Evolutionary conservation across 129 eudicot species (phyloP).

Genomic region (Sambucus nigra): DNA sequence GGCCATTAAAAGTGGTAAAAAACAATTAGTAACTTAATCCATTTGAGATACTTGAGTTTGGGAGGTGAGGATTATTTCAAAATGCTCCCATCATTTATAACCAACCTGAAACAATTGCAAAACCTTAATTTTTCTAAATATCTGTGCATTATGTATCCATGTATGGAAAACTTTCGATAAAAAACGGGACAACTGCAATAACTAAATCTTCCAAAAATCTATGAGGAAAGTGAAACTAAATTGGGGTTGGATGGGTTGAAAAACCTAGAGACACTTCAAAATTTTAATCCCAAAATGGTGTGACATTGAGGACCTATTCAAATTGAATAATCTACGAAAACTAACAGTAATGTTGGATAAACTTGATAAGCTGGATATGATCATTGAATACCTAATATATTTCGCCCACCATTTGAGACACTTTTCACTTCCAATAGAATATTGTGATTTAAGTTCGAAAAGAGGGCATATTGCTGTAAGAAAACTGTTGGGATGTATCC

Average conservation of each 20-base stretch:
- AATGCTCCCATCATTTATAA: neutral
- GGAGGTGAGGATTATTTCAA: neutral
- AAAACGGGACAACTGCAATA: neutral
- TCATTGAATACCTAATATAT: neutral
- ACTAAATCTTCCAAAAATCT: conserved; percentile 19
- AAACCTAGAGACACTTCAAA: conserved; percentile 19
- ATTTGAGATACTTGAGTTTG: conserved; percentile 11
- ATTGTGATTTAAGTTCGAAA: conserved; percentile 2
- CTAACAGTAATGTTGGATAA: conserved; percentile 1
- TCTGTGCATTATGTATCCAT: neutral
- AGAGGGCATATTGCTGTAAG: neutral
- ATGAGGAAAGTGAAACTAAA: neutral
- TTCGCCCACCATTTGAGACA: neutral
- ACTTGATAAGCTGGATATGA: conserved; percentile 4
- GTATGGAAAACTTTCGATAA: neutral
- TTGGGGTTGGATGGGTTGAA: conserved; percentile 11
- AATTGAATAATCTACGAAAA: conserved; percentile 19
- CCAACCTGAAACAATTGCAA: conserved; percentile 1
- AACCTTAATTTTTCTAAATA: neutral
- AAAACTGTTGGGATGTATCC: conserved; percentile 1
- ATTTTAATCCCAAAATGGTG: conserved; percentile 15
- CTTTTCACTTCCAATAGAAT: conserved; percentile 5
- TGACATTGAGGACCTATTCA: conserved; percentile 9
- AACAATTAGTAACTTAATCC: conserved; percentile 5
- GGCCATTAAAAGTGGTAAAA: neutral